Base-by-base conservation (phyloP, 345 rosid species). In the Gossypium rotundifolium region DNA sequence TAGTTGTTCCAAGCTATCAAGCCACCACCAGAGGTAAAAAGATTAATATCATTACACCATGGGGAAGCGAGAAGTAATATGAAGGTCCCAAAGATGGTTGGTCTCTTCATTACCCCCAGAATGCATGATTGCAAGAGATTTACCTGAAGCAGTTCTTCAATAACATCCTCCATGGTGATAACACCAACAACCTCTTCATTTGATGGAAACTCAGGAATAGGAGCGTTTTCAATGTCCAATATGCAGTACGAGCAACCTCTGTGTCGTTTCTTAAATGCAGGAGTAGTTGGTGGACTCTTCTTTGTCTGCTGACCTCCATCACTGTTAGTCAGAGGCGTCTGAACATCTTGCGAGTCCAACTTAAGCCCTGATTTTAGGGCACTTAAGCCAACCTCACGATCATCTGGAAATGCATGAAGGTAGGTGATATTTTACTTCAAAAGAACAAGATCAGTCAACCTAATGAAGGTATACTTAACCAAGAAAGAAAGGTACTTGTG, bases 101-200 rank as follows among this genome's bases (percentile, higher is more conserved):
- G 64, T 65, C 52, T 66, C 40, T 45, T 55, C 7, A 22, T 51
- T 64, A 27, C 59, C 69, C 53, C 42, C 33, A 18, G 49, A 55
- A n/a, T 58, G 61, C 57, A 42, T 40, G 55, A 46, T 38, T 53
- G 63, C 8, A 12, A 70, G 16, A 23, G 61, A 7, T 72, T 77
- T 85, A 92, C 97, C 97, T 90, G 93, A 80, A 94, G 96, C 83
- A 94, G 97, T 82, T 94, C 98, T 86, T 94, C 93, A 57, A 94
- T 94, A 69, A 94, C 97, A 70, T 94, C 98, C 76, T 94, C 98
- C 98, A 92, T 88, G 67, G 93, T 83, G 74, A 94, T 94, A 58
- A 92, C 97, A 78, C 97, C 97, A 73, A 92, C 95, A 18, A 88
- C 97, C 74, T 87, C 86, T 80, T 92, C 95, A 83, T 82, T 83